phyloP scores from a whole-genome alignment of 2,329 filamentous ascomycete species.

The Pezizomycotina sp. region DNA sequence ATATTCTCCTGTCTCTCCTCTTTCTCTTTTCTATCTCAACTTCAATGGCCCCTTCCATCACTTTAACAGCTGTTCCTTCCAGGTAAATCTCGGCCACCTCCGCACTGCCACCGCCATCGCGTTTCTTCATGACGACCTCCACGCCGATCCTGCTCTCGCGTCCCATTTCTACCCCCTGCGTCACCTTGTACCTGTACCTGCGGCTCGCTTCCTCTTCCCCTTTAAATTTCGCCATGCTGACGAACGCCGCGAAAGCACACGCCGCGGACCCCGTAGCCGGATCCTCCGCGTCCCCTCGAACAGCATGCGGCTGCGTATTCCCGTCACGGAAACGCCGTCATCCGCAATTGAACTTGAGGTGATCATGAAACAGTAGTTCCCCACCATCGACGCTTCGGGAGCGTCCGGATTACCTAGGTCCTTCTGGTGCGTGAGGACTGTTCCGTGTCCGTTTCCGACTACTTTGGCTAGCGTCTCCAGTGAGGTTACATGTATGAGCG shows the following conservation, averaged over 20 bases:
- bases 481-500: constrained; percentile 45
- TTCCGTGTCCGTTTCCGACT: too few species aligned
- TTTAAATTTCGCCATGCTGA: constrained; percentile 33
- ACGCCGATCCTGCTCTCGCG: constrained; percentile 39
- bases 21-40: too few species aligned
- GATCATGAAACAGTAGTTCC: constrained; percentile 44
- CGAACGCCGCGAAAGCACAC: constrained; percentile 39
- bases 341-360: constrained; percentile 25
- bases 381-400: constrained; percentile 31
- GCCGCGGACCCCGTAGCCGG: constrained; percentile 48
- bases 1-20: too few species aligned
- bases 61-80: constrained; percentile 18
- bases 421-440: too few species aligned
- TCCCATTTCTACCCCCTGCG: constrained; percentile 54
- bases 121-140: constrained; percentile 28
- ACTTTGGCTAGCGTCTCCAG: constrained; percentile 40
- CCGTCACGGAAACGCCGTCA: constrained; percentile 23
- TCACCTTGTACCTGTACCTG: constrained; percentile 36
- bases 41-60: constrained; percentile 21
- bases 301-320: constrained; percentile 46
- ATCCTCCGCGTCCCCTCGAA: constrained; percentile 36
- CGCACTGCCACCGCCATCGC: constrained; percentile 3
- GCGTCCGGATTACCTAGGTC: constrained; percentile 1
- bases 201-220: constrained; percentile 19
- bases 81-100: constrained; percentile 18